Evolutionary conservation across 805 yeast species (phyloP).

Genomic region (Tetrapisispora iriomotensis): DNA sequence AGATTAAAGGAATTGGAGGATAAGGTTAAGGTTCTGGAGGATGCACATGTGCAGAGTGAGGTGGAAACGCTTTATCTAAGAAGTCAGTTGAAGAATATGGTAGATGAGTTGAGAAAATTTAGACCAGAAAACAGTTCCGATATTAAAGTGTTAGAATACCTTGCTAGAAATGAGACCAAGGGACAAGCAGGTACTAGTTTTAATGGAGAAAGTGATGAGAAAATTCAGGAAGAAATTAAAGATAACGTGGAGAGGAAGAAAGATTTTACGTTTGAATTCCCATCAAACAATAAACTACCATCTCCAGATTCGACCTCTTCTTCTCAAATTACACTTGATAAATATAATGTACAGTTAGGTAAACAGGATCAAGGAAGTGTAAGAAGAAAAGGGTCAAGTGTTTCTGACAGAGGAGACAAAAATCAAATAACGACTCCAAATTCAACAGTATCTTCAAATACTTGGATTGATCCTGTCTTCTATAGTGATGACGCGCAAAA

Average conservation of each 20-base stretch:
- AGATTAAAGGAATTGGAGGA: slow-evolving; percentile 80
- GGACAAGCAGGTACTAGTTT: not conserved
- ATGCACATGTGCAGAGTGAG: slow-evolving; percentile 53
- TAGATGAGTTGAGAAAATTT: slow-evolving; percentile 58
- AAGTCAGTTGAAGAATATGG: slow-evolving; percentile 65
- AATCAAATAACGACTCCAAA: slow-evolving; percentile 5
- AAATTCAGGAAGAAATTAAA: slow-evolving; percentile 2
- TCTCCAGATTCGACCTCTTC: slow-evolving; percentile 1
- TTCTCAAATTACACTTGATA: not conserved
- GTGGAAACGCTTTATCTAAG: slow-evolving; percentile 68
- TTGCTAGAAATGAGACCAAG: slow-evolving; percentile 11
- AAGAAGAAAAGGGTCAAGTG: too few relatives aligned
- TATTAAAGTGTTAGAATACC: slow-evolving; percentile 19
- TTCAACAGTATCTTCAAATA: slow-evolving; percentile 7
- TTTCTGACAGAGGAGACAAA: too few relatives aligned
- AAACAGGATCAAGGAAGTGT: too few relatives aligned
- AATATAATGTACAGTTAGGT: slow-evolving; percentile 1
- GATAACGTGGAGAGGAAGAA: slow-evolving; percentile 15
- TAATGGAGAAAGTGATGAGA: not conserved
- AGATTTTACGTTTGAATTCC: slow-evolving; percentile 45
- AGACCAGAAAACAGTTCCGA: slow-evolving; percentile 32
- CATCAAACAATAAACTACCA: slow-evolving; percentile 15
- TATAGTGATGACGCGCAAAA: slow-evolving; percentile 13
- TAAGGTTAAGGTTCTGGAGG: slow-evolving; percentile 65
- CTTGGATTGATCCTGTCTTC: slow-evolving; percentile 16